A percentile compares a stretch with the other conserved stretches of the same genome.
phyloP scores from a whole-genome alignment of 1,284 basidiomycete genomes.

The Fomes fomentarius region DNA sequence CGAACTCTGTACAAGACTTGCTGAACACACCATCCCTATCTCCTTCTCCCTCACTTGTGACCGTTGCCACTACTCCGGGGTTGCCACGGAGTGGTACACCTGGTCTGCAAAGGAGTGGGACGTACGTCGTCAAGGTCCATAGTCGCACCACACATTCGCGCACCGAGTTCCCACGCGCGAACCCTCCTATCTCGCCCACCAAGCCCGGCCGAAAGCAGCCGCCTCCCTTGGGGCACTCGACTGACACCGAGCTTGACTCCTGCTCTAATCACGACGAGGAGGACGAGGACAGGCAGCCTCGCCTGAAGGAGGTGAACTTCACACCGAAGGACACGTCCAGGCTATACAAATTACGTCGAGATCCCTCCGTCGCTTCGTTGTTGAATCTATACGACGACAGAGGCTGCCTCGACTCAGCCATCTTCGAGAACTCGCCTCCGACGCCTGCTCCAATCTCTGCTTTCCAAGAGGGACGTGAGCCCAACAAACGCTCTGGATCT shows the following conservation, averaged over 20 bases:
- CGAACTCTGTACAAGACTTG: slow-evolving; percentile 67
- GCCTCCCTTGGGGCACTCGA: slow-evolving; percentile 14
- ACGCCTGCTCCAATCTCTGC: slow-evolving; percentile 35
- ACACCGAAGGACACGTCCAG: slow-evolving; percentile 56
- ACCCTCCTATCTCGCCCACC: slow-evolving; percentile 37
- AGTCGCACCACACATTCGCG: slow-evolving; percentile 60
- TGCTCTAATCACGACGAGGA: slow-evolving; percentile 15
- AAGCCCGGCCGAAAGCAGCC: slow-evolving; percentile 28
- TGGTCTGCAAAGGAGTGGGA: slow-evolving; percentile 53
- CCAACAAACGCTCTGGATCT: slow-evolving; percentile 63
- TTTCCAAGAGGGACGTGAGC: slow-evolving; percentile 45
- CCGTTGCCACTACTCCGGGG: slow-evolving; percentile 38
- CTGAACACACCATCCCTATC: slow-evolving; percentile 48
- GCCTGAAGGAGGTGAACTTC: slow-evolving; percentile 34
- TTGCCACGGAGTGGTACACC: slow-evolving; percentile 53
- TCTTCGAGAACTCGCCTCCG: slow-evolving; percentile 66
- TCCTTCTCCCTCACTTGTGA: slow-evolving; percentile 34
- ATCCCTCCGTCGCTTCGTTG: slow-evolving; percentile 76
- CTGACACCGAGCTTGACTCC: slow-evolving; percentile 8
- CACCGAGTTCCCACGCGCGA: slow-evolving; percentile 67
- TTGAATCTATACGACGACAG: slow-evolving; percentile 73
- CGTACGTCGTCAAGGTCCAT: slow-evolving; percentile 72
- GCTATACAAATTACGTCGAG: slow-evolving; percentile 62
- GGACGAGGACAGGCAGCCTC: slow-evolving; percentile 21
- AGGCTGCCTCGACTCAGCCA: slow-evolving; percentile 58